Conservation (phyloP, 2,329 filamentous ascomycete genomes). For the Penicillium hordei region DNA sequence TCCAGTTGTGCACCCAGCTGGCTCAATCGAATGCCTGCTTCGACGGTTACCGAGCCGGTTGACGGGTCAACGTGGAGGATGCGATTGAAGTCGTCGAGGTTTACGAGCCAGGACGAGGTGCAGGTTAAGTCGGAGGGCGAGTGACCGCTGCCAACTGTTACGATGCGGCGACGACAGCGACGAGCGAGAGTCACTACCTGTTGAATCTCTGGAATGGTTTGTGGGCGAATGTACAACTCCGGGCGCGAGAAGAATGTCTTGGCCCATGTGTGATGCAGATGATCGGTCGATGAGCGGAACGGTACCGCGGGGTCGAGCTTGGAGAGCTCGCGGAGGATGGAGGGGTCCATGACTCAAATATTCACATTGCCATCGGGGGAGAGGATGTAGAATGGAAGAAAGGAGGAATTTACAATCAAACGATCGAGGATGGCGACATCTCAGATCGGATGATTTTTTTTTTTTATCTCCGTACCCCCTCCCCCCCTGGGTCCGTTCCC, state of each 20-base stretch:
- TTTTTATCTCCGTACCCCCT: constrained; percentile 1
- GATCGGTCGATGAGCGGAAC: constrained; percentile 70
- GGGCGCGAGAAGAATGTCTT: constrained; percentile 85
- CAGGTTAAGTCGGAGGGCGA: constrained; percentile 90
- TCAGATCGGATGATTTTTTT: neutral
- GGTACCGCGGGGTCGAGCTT: constrained; percentile 63
- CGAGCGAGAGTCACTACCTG: constrained; percentile 79
- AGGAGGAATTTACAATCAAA: constrained; percentile 1
- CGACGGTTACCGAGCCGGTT: constrained; percentile 68
- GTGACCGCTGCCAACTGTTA: constrained; percentile 86
- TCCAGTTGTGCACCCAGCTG: constrained; percentile 73
- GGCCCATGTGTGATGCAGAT: constrained; percentile 91
- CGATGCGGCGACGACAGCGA: constrained; percentile 74
- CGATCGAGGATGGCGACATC: constrained; percentile 18
- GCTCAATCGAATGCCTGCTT: constrained; percentile 84
- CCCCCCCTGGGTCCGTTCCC: constrained; percentile 3
- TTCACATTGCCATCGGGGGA: constrained; percentile 2
- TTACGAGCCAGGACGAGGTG: constrained; percentile 91
- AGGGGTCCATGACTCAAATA: constrained; percentile 42
- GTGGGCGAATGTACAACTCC: constrained; percentile 86
- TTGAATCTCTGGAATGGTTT: constrained; percentile 75
- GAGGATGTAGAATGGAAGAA: neutral
- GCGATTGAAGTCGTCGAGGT: constrained; percentile 78
- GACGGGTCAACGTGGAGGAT: constrained; percentile 69
- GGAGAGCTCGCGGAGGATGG: constrained; percentile 56